Evolutionary conservation across 371 early-diverging fungal genomes (phyloP).

Genomic region (Rhizopus arrhizus): DNA sequence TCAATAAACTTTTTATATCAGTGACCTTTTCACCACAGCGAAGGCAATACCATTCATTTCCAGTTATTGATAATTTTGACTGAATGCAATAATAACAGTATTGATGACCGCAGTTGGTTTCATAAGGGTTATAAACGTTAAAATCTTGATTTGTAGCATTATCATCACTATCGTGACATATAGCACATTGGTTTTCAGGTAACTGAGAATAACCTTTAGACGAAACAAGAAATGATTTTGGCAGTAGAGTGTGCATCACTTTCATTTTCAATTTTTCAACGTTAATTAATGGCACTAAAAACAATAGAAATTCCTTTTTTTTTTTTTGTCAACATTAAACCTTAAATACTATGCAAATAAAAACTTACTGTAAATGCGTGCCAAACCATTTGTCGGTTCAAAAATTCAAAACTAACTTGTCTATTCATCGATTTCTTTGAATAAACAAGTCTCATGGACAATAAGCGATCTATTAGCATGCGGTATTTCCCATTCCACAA

Average conservation of each 20-base stretch:
- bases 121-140: constrained; percentile 71
- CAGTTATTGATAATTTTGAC: constrained; percentile 74
- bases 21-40: constrained; percentile 74
- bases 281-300: constrained; percentile 84
- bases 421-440: constrained; percentile 74
- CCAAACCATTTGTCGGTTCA: constrained; percentile 94
- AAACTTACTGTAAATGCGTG: constrained; percentile 84
- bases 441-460: constrained; percentile 84
- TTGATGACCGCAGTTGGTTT: constrained; percentile 77
- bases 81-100: constrained; percentile 92
- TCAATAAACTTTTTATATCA: constrained; percentile 49
- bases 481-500: constrained; percentile 83
- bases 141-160: constrained; percentile 32
- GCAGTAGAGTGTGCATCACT: constrained; percentile 56
- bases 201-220: constrained; percentile 61
- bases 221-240: constrained; percentile 55
- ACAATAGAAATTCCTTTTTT: constrained; percentile 83
- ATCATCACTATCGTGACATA: constrained; percentile 61
- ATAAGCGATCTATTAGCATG: constrained; percentile 73
- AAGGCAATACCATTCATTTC: constrained; percentile 76
- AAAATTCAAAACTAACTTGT: constrained; percentile 86
- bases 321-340: neutral
- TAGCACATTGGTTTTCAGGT: constrained; percentile 70
- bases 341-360: neutral
- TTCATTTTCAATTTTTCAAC: constrained; percentile 70